Evolutionary conservation across 2,329 filamentous ascomycete genomes (phyloP).

Genomic region (Hypoxylon sp.): DNA sequence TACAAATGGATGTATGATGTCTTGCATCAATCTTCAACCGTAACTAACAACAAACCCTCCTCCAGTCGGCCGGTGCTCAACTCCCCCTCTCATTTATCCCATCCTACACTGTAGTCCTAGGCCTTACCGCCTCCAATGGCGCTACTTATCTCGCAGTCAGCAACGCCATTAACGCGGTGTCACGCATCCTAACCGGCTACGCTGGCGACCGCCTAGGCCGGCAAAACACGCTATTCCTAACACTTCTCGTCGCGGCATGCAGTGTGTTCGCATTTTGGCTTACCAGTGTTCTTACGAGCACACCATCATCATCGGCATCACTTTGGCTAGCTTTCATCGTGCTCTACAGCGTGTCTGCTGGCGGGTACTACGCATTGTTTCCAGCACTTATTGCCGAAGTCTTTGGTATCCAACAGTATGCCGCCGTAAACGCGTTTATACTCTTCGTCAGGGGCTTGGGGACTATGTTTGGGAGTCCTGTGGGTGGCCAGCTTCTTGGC

Average conservation of each 20-base stretch:
- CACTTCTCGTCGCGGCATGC: constrained; percentile 48
- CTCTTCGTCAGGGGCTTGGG: constrained; percentile 55
- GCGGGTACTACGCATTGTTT: constrained; percentile 57
- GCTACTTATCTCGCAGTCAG: constrained; percentile 55
- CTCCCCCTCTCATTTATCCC: constrained; percentile 59
- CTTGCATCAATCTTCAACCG: background rate
- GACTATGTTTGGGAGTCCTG: constrained; percentile 55
- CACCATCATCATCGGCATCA: constrained; percentile 42
- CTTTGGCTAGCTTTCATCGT: constrained; percentile 54
- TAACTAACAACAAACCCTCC: background rate
- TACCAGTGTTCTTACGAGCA: constrained; percentile 41
- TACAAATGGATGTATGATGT: too few species aligned
- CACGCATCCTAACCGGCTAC: constrained; percentile 55
- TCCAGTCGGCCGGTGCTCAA: constrained; percentile 55
- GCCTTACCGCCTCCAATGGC: constrained; percentile 51
- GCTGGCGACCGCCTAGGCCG: constrained; percentile 57
- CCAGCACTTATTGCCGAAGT: constrained; percentile 58
- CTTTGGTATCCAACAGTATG: constrained; percentile 57
- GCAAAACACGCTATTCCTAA: constrained; percentile 57
- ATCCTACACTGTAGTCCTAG: constrained; percentile 56
- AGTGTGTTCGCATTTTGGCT: constrained; percentile 52
- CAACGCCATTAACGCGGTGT: constrained; percentile 56
- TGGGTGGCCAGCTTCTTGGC: constrained; percentile 54
- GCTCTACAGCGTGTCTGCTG: constrained; percentile 53
- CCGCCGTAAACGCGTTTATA: constrained; percentile 57